Evolutionary conservation across 345 rosid genomes (phyloP).

Genomic region (Trapa bicornis): DNA sequence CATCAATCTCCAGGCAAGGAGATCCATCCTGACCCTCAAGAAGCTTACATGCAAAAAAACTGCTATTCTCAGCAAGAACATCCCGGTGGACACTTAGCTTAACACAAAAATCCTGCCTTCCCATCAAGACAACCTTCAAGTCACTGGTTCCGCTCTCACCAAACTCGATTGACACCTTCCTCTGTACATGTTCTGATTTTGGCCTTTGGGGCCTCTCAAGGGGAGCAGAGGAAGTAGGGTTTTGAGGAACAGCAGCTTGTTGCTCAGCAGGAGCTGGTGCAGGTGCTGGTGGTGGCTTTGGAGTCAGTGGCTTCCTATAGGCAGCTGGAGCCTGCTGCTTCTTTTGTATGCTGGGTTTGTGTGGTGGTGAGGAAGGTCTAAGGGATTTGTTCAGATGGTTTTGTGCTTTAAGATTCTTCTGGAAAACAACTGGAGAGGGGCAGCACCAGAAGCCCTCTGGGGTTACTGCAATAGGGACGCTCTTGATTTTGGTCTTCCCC

Average conservation of each 20-base stretch:
- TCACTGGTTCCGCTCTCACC: conserved; percentile 88
- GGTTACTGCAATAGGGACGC: conserved; percentile 90
- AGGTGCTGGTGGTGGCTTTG: conserved; percentile 15
- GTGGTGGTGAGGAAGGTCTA: conserved; percentile 51
- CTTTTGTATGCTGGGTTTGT: conserved; percentile 35
- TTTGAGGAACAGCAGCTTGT: conserved; percentile 21
- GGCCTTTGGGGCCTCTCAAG: conserved; percentile 55
- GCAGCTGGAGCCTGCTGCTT: conserved; percentile 21
- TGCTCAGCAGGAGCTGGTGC: conserved; percentile 42
- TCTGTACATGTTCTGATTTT: conserved; percentile 65
- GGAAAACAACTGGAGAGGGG: conserved; percentile 89
- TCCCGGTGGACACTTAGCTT: conserved; percentile 79
- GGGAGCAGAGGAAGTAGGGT: conserved; percentile 24
- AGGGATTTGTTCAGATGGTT: conserved; percentile 43
- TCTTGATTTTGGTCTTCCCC: conserved; percentile 73
- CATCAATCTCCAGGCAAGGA: conserved; percentile 67
- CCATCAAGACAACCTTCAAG: conserved; percentile 67
- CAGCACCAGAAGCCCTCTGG: conserved; percentile 99
- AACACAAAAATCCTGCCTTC: conserved; percentile 93
- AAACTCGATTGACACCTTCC: conserved; percentile 88
- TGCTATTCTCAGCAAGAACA: conserved; percentile 58
- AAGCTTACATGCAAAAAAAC: conserved; percentile 60
- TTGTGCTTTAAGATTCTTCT: conserved; percentile 61
- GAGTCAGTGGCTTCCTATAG: not conserved
- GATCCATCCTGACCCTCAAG: conserved; percentile 38